A percentile compares a stretch with the other conserved stretches of the same genome.
These are phyloP conservation scores for Xylaria flabelliformis DNA, from an alignment of 495 filamentous ascomycete genomes.

Conservation along the genomic window DNA sequence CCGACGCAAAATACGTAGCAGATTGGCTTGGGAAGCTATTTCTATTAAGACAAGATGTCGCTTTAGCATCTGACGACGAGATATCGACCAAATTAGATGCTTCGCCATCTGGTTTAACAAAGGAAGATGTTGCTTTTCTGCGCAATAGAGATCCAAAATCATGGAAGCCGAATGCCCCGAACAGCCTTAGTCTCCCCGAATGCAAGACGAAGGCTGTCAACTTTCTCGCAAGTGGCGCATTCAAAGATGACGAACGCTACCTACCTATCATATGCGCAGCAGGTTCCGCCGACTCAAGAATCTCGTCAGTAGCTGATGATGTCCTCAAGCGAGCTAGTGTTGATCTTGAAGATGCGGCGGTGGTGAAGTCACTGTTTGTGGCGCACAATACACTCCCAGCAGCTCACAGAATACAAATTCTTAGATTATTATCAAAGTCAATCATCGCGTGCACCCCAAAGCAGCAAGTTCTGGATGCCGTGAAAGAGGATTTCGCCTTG, in stretches of 20 bases:
- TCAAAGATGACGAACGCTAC: constrained; percentile 78
- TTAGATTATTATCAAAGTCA: constrained; percentile 79
- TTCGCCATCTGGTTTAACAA: constrained; percentile 71
- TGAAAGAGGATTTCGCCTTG: constrained; percentile 65
- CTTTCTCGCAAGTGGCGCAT: constrained; percentile 84
- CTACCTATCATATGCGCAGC: constrained; percentile 84
- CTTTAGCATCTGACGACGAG: constrained; percentile 39
- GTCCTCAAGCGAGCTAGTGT: constrained; percentile 76
- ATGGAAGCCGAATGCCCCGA: constrained; percentile 65
- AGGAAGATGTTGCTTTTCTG: constrained; percentile 77
- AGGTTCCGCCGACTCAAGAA: constrained; percentile 78
- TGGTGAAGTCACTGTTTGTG: constrained; percentile 69
- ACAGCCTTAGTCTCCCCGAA: constrained; percentile 70
- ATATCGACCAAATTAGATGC: constrained; percentile 38
- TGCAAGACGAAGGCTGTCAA: constrained; percentile 69
- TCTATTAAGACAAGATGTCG: constrained; percentile 61
- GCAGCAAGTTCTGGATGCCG: constrained; percentile 67
- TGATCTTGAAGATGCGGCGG: constrained; percentile 70
- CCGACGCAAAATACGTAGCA: constrained; percentile 77
- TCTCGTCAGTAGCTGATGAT: constrained; percentile 82
- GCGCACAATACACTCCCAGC: constrained; percentile 74
- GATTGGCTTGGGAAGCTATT: constrained; percentile 81
- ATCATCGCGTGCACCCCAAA: constrained; percentile 67
- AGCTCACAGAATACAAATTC: constrained; percentile 75
- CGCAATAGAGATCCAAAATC: constrained; percentile 69